Percentiles rank a stretch among this genome's conserved stretches.
Evolutionary conservation across 2,329 filamentous ascomycete genomes (phyloP).

Genomic region (Colletotrichum sp.): DNA sequence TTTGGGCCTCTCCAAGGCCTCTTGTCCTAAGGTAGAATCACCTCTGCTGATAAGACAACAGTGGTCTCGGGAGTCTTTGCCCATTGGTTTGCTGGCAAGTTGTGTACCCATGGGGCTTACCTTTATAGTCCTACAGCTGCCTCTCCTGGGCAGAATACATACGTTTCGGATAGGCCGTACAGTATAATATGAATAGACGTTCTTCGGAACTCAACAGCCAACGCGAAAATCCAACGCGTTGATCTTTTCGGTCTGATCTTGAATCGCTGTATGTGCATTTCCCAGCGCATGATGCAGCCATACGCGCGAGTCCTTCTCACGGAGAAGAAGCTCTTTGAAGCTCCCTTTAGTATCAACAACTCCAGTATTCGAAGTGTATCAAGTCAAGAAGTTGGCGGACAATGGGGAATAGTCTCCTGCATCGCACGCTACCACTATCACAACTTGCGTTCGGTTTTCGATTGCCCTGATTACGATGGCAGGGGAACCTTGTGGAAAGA

Average conservation of each 20-base stretch:
- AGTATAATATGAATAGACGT: no score
- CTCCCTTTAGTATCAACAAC: neutral
- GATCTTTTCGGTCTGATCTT: no score
- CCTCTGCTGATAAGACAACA: neutral
- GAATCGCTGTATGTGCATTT: no score
- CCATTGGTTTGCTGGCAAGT: neutral
- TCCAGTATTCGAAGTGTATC: neutral
- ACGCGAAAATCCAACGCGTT: neutral
- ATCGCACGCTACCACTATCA: neutral
- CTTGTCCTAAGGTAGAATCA: neutral
- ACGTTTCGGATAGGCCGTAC: no score
- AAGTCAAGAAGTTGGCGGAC: neutral
- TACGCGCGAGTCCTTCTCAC: neutral
- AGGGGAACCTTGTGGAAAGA: no score
- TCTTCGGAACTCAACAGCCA: neutral
- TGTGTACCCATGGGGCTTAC: fast-evolving
- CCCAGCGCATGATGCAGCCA: no score
- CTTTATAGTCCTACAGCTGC: neutral
- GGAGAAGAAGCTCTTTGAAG: fast-evolving
- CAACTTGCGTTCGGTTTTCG: fast-evolving
- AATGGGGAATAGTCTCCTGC: neutral
- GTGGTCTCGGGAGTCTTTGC: neutral
- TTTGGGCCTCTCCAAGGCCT: no score
- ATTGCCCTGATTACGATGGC: neutral
- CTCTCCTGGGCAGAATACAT: neutral